Conservation (phyloP, 176 grass and related monocot genomes). For the Triticum urartu region DNA sequence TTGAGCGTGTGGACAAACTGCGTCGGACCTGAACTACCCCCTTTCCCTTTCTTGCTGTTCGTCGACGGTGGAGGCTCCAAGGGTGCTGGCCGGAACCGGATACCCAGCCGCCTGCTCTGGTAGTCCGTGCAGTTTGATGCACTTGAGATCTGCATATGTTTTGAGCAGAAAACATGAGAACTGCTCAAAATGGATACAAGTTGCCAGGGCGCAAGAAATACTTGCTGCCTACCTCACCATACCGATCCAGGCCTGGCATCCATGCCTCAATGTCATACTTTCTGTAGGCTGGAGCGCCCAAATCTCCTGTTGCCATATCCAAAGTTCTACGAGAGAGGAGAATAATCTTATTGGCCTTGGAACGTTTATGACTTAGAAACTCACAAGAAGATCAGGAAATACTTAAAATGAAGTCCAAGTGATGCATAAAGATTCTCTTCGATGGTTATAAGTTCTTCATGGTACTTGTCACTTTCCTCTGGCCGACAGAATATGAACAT, state of each 20-base stretch:
- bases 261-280: constrained; percentile 96
- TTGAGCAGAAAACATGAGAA: neutral
- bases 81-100: constrained; percentile 65
- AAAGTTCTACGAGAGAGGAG: constrained; percentile 51
- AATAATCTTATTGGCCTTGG: neutral
- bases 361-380: neutral
- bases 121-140: constrained; percentile 97
- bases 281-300: constrained; percentile 83
- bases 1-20: constrained; percentile 86
- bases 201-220: neutral
- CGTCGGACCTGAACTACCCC: constrained; percentile 37
- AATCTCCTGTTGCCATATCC: constrained; percentile 88
- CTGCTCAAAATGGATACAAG: neutral
- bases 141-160: constrained; percentile 70
- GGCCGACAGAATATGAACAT: constrained; percentile 92
- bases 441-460: constrained; percentile 88
- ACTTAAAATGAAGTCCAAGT: constrained; percentile 98
- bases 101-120: constrained; percentile 79
- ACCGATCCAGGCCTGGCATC: constrained; percentile 92
- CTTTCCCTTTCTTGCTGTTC: constrained; percentile 68
- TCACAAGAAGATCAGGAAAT: constrained; percentile 26
- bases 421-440: constrained; percentile 93
- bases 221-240: constrained; percentile 72
- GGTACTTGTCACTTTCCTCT: constrained; percentile 77
- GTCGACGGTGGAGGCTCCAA: constrained; percentile 29